These are phyloP conservation scores for Botrytis fabae DNA, from an alignment of 2,329 filamentous ascomycete genomes.

Conservation along the genomic window DNA sequence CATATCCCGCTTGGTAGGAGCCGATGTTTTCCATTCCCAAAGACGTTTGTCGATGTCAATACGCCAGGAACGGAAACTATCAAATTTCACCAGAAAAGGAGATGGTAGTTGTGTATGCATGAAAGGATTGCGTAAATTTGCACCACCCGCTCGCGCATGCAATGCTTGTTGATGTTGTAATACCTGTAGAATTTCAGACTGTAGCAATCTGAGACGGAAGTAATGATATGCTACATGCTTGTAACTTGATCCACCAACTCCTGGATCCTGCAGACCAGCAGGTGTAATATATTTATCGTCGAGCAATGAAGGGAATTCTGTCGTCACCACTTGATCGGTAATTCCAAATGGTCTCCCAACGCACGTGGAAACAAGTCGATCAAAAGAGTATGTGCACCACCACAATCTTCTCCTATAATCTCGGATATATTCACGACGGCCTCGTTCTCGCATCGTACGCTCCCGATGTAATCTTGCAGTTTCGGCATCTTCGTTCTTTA, in stretches of 20 bases:
- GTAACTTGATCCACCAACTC: slow-evolving; percentile 70
- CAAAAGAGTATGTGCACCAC: slow-evolving; percentile 97
- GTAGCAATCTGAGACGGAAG: slow-evolving; percentile 80
- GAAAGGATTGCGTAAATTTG: slow-evolving; percentile 65
- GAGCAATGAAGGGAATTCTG: slow-evolving; percentile 84
- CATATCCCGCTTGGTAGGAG: slow-evolving; percentile 74
- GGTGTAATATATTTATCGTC: slow-evolving; percentile 88
- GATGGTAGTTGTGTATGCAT: slow-evolving; percentile 80
- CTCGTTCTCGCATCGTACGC: slow-evolving; percentile 52
- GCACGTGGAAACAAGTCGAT: slow-evolving; percentile 91
- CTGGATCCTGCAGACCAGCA: slow-evolving; percentile 67
- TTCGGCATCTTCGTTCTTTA: slow-evolving; percentile 39
- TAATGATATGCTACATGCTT: slow-evolving; percentile 92
- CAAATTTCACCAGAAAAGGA: slow-evolving; percentile 80
- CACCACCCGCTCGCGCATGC: slow-evolving; percentile 65
- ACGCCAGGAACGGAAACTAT: slow-evolving; percentile 85
- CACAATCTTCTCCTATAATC: slow-evolving; percentile 85
- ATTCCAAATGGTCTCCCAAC: slow-evolving; percentile 92
- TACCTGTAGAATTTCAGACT: slow-evolving; percentile 94
- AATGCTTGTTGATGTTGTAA: slow-evolving; percentile 89
- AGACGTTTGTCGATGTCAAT: slow-evolving; percentile 81
- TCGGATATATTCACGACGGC: slow-evolving; percentile 77
- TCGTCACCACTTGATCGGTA: slow-evolving; percentile 94
- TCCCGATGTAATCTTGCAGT: slow-evolving; percentile 40
- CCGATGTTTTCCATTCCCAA: slow-evolving; percentile 81